A percentile compares a stretch with the other conserved stretches of the same genome.
These are phyloP conservation scores for Medicago arabica DNA, from an alignment of 306 rosid genomes.

Conservation along the genomic window DNA sequence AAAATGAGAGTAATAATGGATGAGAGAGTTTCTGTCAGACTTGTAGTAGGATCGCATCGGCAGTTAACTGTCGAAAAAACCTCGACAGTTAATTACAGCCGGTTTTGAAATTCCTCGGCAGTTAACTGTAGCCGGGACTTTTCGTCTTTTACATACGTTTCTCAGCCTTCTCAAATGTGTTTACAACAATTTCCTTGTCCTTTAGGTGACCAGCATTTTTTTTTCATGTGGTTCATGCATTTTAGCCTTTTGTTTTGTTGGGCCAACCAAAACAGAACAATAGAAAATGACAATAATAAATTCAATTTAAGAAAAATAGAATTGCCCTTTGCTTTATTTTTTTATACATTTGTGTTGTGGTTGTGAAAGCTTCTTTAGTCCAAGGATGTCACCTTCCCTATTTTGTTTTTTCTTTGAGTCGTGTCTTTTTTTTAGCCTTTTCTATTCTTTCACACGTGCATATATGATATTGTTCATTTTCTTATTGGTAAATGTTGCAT, in stretches of 20 bases:
- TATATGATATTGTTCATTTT: not conserved
- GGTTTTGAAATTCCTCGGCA: too few species aligned
- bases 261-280: slow-evolving; percentile 35
- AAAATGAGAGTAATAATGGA: too few species aligned
- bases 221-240: slow-evolving; percentile 35
- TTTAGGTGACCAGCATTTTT: slow-evolving; percentile 37
- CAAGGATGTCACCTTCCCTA: slow-evolving; percentile 37
- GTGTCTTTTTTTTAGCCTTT: slow-evolving; percentile 13
- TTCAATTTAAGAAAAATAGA: not conserved
- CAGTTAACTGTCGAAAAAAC: too few species aligned
- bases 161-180: too few species aligned
- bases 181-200: too few species aligned
- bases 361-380: slow-evolving; percentile 23
- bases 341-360: not conserved
- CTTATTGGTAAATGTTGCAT: too few species aligned
- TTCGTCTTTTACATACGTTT: too few species aligned
- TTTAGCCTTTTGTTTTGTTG: slow-evolving; percentile 38
- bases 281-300: slow-evolving; percentile 33
- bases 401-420: slow-evolving; percentile 29
- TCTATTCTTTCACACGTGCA: slow-evolving; percentile 43
- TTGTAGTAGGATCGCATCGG: too few species aligned
- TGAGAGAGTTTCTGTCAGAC: too few species aligned
- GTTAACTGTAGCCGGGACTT: too few species aligned
- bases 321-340: not conserved
- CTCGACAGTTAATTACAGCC: too few species aligned